phyloP scores from a whole-genome alignment of 345 rosid species.

The Tarenaya hassleriana region DNA sequence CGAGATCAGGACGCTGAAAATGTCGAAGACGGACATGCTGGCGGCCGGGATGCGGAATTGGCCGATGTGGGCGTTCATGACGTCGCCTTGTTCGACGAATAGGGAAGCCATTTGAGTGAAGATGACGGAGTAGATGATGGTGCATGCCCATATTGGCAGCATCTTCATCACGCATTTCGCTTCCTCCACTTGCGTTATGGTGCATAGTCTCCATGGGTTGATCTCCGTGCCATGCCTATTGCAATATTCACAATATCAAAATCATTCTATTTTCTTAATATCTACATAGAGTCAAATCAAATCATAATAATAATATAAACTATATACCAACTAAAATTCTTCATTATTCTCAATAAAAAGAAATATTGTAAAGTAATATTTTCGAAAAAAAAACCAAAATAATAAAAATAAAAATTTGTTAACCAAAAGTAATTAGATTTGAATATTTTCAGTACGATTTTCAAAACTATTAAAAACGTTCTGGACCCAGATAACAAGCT shows the following conservation, averaged over 20 bases:
- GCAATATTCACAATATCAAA: background rate
- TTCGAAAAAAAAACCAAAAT: no score
- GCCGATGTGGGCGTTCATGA: slow-evolving; percentile 49
- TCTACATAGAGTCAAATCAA: no score
- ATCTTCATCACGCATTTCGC: slow-evolving; percentile 65
- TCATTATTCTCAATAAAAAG: no score
- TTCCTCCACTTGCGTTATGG: slow-evolving; percentile 81
- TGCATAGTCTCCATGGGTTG: slow-evolving; percentile 70
- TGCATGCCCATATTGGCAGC: slow-evolving; percentile 66
- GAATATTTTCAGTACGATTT: no score
- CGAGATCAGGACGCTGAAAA: slow-evolving; percentile 61
- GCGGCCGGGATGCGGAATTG: slow-evolving; percentile 79
- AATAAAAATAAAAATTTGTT: no score
- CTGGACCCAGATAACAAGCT: no score
- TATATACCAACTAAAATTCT: no score
- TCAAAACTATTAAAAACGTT: no score
- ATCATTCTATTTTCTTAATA: background rate
- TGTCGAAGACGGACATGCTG: slow-evolving; percentile 86
- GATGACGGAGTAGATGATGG: slow-evolving; percentile 63
- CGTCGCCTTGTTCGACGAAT: slow-evolving; percentile 67
- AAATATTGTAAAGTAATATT: no score
- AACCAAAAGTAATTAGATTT: no score
- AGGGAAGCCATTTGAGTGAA: slow-evolving; percentile 75
- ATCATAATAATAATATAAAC: no score
- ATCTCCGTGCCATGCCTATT: slow-evolving; percentile 16